These are phyloP conservation scores for Teratosphaeria nubilosa DNA, from an alignment of 2,329 filamentous ascomycete species.

Conservation along the genomic window DNA sequence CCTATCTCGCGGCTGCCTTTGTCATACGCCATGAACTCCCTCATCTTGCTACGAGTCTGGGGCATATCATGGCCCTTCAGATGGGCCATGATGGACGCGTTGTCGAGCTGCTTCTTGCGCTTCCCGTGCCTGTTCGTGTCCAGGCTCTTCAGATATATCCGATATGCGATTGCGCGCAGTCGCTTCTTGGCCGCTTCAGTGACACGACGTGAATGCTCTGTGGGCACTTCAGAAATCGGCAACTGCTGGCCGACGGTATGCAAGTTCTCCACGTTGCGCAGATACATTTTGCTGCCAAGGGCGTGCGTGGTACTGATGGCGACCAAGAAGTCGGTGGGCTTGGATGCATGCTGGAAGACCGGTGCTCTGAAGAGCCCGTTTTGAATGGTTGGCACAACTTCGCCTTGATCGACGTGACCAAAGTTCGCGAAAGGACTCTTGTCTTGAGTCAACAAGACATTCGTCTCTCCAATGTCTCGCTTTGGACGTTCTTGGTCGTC, in stretches of 20 bases:
- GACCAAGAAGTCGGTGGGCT: constrained; percentile 75
- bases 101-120: constrained; percentile 72
- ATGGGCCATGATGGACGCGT: constrained; percentile 50
- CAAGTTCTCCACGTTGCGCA: constrained; percentile 84
- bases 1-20: constrained; percentile 62
- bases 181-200: constrained; percentile 96
- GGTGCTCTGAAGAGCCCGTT: constrained; percentile 94
- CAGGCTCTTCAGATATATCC: constrained; percentile 69
- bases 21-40: constrained; percentile 88
- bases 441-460: constrained; percentile 81
- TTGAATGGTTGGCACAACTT: constrained; percentile 81
- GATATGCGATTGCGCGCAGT: constrained; percentile 90
- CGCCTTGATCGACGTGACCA: constrained; percentile 81
- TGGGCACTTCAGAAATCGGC: constrained; percentile 83
- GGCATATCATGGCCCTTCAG: constrained; percentile 89
- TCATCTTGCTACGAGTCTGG: constrained; percentile 91
- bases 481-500: constrained; percentile 71
- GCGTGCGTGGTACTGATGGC: constrained; percentile 71
- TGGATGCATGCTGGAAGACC: constrained; percentile 75
- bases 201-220: constrained; percentile 86
- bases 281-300: constrained; percentile 67
- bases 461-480: constrained; percentile 76
- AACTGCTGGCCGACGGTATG: constrained; percentile 89
- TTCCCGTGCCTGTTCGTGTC: constrained; percentile 54
- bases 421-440: constrained; percentile 94